Base-by-base conservation (phyloP, 192 early-diverging fungal species). In the Obelidium mucronatum region DNA sequence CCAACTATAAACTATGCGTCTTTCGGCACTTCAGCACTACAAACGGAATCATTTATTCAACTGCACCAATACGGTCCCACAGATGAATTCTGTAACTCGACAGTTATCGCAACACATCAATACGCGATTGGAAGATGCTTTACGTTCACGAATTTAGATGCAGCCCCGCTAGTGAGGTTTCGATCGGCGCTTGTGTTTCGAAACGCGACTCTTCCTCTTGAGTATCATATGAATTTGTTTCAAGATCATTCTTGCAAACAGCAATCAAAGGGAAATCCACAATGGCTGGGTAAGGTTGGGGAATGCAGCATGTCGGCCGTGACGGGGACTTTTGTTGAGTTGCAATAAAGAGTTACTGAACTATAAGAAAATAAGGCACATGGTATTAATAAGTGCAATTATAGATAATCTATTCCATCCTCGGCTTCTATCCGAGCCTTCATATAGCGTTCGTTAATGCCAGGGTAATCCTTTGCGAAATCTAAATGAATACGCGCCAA, bases 381-480 rank as follows among this genome's bases (percentile, higher is more conserved):
- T 44, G 5, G 5, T 17, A 44, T 11, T 44, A 11, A 44, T 44
- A 44, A 44, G 5, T 44, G 17, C 42, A 11, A 17, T 17, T 11
- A 44, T 44, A 44, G n/a, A n/a, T n/a, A n/a, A n/a, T 44, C 42
- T 44, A 11, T 11, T 11, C 5, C 6, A 5, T 44, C 17, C 42
- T 44, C 42, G 5, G 24, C 24, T 58, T 19, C 55, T 5, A 5
- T 5, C 55, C 66, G 37, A 22, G 30, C 44, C 17, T 31, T 31
- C 66, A 67, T 67, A 33, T 67, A 67, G 26, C 17, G 6, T 11
- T 67, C 66, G 30, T 30, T 67, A 1, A 67, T 48, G 26, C 42
- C 66, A 26, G 37, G 1, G 2, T 26, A 67, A 15, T 51, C 28
- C 22, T n/a, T 6, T 31, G 66, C 17, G 22, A 40, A 48, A 40